Base-by-base conservation (phyloP, 164 flowering plant genomes). In the Vitis cinerea region DNA sequence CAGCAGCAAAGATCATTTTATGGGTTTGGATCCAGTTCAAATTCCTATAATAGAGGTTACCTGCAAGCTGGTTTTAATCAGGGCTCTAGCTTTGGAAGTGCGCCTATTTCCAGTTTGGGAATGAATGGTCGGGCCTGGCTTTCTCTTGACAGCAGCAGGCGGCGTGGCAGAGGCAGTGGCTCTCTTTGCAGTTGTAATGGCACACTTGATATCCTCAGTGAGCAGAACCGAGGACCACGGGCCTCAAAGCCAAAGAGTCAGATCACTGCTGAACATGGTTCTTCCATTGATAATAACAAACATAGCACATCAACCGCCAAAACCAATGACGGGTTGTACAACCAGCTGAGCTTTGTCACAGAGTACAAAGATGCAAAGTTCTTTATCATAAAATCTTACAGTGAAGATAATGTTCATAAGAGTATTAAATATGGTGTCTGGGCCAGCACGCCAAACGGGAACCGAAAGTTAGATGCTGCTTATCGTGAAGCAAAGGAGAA, bases 381-480 rank as follows among this genome's bases (percentile, higher is more conserved):
- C 67, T 94, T 89, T 73, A 83, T 94, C 49, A 94, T 94, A 59
- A 94, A 94, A 75, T 94, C 98, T 48, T 94, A 89, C 77, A 94
- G 95, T 77, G 98, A 94, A 79, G 97, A 92, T 68, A 89, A 94
- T 85, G 87, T 92, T 50, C 99, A 94, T 82, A 90, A 89, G 80
- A 92, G 99, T 68, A 91, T 94, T 52, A 94, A 92, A 71, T 94
- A 94, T 74, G 83, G 87, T 62, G 88, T 94, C 57, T 94, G 99
- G 99, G 90, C 99, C 65, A 94, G 99, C 82, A 94, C 99, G 15
- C 81, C 93, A 19, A 88, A 83, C 75, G 99, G 99, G 37, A 94
- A 92, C 82, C 85, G 79, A 67, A 94, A 90, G 73, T 70, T 94
- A 16, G 97, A 94, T 86, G 88, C 88, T 71, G 95, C 97, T 16